Evolutionary conservation across 108 stramenopile genomes (phyloP).

Genomic region (Skeletonema potamos): DNA sequence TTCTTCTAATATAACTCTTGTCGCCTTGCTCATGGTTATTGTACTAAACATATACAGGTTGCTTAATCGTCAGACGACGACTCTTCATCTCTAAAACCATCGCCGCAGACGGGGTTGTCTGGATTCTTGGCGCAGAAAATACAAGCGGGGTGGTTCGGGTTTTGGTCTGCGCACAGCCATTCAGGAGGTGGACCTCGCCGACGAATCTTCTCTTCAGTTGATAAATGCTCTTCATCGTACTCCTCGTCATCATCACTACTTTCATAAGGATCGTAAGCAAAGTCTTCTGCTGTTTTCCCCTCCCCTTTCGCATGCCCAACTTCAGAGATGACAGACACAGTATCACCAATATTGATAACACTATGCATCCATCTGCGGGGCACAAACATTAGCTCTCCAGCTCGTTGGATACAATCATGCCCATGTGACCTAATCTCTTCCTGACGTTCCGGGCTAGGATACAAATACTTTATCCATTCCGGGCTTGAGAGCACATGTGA

Average conservation of each 20-base stretch:
- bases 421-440: slow-evolving; percentile 36
- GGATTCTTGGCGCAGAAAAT: neutral
- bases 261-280: slow-evolving; percentile 25
- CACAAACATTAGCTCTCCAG: slow-evolving; percentile 41
- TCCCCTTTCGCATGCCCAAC: slow-evolving; percentile 37
- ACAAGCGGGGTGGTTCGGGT: neutral
- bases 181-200: neutral
- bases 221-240: slow-evolving; percentile 15
- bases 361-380: slow-evolving; percentile 43
- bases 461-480: slow-evolving; percentile 36
- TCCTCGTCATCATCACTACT: slow-evolving; percentile 9
- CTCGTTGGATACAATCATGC: slow-evolving; percentile 43
- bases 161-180: neutral
- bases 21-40: neutral
- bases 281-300: slow-evolving; percentile 38
- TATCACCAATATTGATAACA: slow-evolving; percentile 46
- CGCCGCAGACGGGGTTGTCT: neutral
- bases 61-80: neutral
- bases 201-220: neutral
- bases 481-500: neutral
- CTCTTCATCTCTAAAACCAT: neutral
- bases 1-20: neutral
- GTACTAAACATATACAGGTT: neutral
- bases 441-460: slow-evolving; percentile 33
- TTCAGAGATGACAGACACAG: slow-evolving; percentile 32